Conservation (phyloP, 345 rosid species). For the Moricandia moricandioides region DNA sequence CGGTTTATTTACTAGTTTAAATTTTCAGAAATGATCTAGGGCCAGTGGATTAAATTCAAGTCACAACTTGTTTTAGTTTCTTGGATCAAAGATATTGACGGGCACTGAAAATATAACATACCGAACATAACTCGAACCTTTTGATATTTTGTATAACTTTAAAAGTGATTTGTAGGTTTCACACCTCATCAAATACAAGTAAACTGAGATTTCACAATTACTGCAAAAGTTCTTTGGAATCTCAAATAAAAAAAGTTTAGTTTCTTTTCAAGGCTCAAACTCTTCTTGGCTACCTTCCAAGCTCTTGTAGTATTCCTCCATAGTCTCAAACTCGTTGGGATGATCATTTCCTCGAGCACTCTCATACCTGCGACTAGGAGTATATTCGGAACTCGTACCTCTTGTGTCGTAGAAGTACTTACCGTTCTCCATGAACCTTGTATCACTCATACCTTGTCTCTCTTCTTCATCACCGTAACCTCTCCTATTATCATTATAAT, state of each 20-base stretch:
- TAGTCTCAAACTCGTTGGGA: slow-evolving; percentile 49
- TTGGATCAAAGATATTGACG: background rate
- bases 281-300: slow-evolving; percentile 38
- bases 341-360: slow-evolving; percentile 21
- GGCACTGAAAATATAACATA: background rate
- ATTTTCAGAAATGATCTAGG: background rate
- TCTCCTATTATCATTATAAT: slow-evolving; percentile 22
- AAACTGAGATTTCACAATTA: slow-evolving; percentile 2
- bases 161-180: background rate
- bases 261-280: slow-evolving; percentile 40
- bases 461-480: slow-evolving; percentile 36
- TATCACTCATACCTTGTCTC: slow-evolving; percentile 66
- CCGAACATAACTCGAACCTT: slow-evolving; percentile 20
- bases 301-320: slow-evolving; percentile 54
- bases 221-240: slow-evolving; percentile 17
- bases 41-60: background rate
- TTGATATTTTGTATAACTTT: slow-evolving; percentile 9
- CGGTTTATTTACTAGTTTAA: background rate
- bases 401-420: slow-evolving; percentile 37
- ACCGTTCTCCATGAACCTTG: slow-evolving; percentile 51
- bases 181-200: slow-evolving; percentile 17
- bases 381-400: slow-evolving; percentile 22
- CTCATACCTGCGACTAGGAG: slow-evolving; percentile 18
- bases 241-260: background rate
- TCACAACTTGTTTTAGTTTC: background rate